phyloP scores from a whole-genome alignment of 2,329 filamentous ascomycete species.

The Diaporthe velutina region DNA sequence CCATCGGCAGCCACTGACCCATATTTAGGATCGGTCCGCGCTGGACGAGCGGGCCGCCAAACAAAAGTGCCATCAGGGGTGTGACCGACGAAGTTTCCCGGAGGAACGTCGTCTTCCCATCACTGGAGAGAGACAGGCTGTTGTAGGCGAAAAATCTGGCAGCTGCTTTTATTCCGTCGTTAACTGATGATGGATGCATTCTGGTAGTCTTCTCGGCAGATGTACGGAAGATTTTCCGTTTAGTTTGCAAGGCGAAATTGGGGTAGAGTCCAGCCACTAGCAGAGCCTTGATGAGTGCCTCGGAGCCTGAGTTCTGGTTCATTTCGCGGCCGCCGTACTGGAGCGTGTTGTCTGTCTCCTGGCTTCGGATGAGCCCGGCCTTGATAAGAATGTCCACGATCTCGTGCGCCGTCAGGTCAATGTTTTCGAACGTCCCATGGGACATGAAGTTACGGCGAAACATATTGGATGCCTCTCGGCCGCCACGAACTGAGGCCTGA shows the following conservation, averaged over 20 bases:
- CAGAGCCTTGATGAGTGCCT: constrained; percentile 60
- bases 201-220: not conserved
- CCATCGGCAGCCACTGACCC: constrained; percentile 33
- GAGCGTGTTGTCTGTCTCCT: not conserved
- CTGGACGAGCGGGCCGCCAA: constrained; percentile 17
- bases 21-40: not conserved
- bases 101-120: not conserved
- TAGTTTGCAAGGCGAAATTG: constrained; percentile 52
- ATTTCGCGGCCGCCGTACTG: constrained; percentile 50
- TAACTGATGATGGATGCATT: constrained; percentile 31
- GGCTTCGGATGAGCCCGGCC: constrained; percentile 48
- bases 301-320: constrained; percentile 59
- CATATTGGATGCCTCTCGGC: not conserved
- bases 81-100: constrained; percentile 6
- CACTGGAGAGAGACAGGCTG: not conserved
- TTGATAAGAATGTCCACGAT: constrained; percentile 53
- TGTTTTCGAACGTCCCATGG: constrained; percentile 49
- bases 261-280: constrained; percentile 58
- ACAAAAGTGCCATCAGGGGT: constrained; percentile 19
- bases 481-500: not conserved
- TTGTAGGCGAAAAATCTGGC: not conserved
- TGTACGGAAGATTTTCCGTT: not conserved
- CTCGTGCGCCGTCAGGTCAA: constrained; percentile 51
- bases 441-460: constrained; percentile 37
- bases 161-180: not conserved